Evolutionary conservation across 2,329 filamentous ascomycete genomes (phyloP).

Genomic region (Monilinia aucupariae): DNA sequence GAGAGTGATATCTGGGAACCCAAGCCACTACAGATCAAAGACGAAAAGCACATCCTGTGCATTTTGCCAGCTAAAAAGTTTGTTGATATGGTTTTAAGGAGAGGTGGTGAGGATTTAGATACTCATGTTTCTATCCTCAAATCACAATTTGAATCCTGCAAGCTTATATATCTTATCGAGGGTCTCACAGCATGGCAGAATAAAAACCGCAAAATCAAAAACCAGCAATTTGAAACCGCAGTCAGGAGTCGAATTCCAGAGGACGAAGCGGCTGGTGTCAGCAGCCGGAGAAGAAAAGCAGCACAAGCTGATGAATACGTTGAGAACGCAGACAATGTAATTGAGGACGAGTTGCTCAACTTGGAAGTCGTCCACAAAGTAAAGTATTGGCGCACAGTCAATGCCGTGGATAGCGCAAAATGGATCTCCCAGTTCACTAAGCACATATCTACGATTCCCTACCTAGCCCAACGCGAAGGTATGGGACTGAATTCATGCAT

Average conservation of each 20-base stretch:
- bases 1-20: slow-evolving; percentile 46
- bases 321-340: slow-evolving; percentile 51
- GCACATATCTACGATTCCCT: slow-evolving; percentile 71
- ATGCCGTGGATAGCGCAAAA: slow-evolving; percentile 58
- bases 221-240: slow-evolving; percentile 61
- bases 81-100: slow-evolving; percentile 50
- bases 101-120: slow-evolving; percentile 48
- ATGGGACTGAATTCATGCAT: slow-evolving; percentile 66
- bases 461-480: slow-evolving; percentile 49
- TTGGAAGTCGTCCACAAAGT: slow-evolving; percentile 63
- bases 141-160: slow-evolving; percentile 46
- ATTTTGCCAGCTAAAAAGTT: slow-evolving; percentile 61
- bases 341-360: slow-evolving; percentile 66
- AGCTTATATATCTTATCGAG: slow-evolving; percentile 66
- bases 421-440: slow-evolving; percentile 73
- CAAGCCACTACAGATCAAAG: slow-evolving; percentile 38
- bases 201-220: slow-evolving; percentile 62
- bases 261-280: slow-evolving; percentile 27
- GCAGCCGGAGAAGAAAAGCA: slow-evolving; percentile 34
- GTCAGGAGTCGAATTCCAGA: slow-evolving; percentile 48
- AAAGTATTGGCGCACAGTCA: slow-evolving; percentile 63
- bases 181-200: slow-evolving; percentile 61
- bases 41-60: slow-evolving; percentile 49
- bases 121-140: slow-evolving; percentile 53
- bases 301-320: slow-evolving; percentile 47